These are phyloP conservation scores for Rossbeevera mucosa DNA, from an alignment of 768 basidiomycete species.

Conservation along the genomic window DNA sequence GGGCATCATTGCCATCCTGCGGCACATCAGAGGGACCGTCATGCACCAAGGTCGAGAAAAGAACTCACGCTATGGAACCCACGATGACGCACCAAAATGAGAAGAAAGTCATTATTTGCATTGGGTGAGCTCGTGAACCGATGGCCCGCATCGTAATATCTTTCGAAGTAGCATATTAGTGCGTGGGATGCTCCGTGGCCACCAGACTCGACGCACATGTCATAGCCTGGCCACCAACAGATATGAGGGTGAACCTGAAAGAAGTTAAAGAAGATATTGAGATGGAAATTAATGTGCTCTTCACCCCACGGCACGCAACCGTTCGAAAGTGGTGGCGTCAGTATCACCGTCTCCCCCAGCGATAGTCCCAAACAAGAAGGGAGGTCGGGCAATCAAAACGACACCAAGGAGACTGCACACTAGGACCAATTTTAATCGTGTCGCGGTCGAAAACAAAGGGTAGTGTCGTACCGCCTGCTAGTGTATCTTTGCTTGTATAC, in stretches of 20 bases:
- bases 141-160: constrained; percentile 59
- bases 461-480: constrained; percentile 44
- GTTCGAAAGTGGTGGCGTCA: constrained; percentile 24
- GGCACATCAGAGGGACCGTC: background rate
- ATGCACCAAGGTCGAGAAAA: background rate
- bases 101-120: constrained; percentile 70
- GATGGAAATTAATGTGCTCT: background rate
- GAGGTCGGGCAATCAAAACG: constrained; percentile 75
- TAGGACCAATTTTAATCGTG: constrained; percentile 12
- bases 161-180: constrained; percentile 14
- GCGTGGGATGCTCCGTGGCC: background rate
- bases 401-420: constrained; percentile 72
- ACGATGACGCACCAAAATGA: constrained; percentile 47
- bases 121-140: constrained; percentile 68
- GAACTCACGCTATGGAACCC: constrained; percentile 8
- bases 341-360: background rate
- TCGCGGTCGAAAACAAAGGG: background rate
- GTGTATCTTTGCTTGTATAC: constrained; percentile 49
- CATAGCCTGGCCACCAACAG: constrained; percentile 61
- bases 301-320: constrained; percentile 60
- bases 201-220: constrained; percentile 52
- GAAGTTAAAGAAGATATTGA: background rate
- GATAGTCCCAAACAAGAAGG: constrained; percentile 58
- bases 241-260: constrained; percentile 53
- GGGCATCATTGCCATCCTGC: constrained; percentile 9